Conservation (phyloP, 1,284 basidiomycete species). For the Fomitopsis palustris region DNA sequence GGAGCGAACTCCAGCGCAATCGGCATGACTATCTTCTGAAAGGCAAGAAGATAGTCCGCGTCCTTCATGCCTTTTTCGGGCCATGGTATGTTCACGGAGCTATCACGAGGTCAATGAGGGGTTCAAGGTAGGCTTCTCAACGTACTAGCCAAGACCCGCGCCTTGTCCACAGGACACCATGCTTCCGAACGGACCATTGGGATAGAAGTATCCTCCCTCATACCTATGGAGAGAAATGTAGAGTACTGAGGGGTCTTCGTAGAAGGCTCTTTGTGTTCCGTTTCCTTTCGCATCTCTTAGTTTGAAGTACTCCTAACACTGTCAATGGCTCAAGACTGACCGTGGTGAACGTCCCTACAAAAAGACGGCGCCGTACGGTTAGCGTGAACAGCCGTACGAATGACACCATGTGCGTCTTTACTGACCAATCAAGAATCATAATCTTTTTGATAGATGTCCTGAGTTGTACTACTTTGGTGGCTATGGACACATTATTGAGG, state of each 20-base stretch:
- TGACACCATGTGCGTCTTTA: slow-evolving; percentile 8
- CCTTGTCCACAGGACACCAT: slow-evolving; percentile 86
- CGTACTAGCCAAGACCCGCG: slow-evolving; percentile 72
- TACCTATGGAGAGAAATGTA: slow-evolving; percentile 97
- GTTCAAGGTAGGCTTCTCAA: background rate
- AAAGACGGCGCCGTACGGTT: background rate
- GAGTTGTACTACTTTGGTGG: slow-evolving; percentile 76
- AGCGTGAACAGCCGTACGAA: slow-evolving; percentile 3
- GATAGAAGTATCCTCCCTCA: slow-evolving; percentile 90
- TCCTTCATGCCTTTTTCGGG: slow-evolving; percentile 86
- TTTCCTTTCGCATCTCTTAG: slow-evolving; percentile 55
- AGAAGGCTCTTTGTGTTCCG: slow-evolving; percentile 94
- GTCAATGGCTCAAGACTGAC: slow-evolving; percentile 36
- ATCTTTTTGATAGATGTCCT: slow-evolving; percentile 72
- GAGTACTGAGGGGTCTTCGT: slow-evolving; percentile 87
- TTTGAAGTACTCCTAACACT: background rate
- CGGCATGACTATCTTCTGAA: slow-evolving; percentile 95
- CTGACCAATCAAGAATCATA: slow-evolving; percentile 93
- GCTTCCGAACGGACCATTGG: slow-evolving; percentile 86
- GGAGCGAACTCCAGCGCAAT: slow-evolving; percentile 96
- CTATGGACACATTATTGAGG: slow-evolving; percentile 98
- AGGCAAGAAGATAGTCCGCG: slow-evolving; percentile 95
- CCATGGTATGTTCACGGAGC: slow-evolving; percentile 97
- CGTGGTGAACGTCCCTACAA: slow-evolving; percentile 94
- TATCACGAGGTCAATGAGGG: slow-evolving; percentile 30